Base-by-base conservation (phyloP, 176 grass and related monocot species). In the Triticum aestivum region DNA sequence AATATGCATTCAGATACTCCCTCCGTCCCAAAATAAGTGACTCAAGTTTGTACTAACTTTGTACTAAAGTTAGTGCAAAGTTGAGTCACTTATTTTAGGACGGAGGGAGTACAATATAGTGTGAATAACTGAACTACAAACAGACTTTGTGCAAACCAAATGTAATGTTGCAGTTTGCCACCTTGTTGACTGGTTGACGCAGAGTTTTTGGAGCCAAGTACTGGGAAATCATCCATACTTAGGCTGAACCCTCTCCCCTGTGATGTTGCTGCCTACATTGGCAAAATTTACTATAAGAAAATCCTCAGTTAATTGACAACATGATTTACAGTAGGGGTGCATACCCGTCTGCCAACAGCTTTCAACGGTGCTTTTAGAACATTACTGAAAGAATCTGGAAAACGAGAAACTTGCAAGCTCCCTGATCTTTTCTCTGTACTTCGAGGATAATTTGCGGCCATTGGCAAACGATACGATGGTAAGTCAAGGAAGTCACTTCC, bases 171-270 rank as follows among this genome's bases (percentile, higher is more conserved):
- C 54, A 69, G 4, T 68, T 69, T 61, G 8, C 29, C 26, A 75
- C 73, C 73, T 75, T 75, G 73, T 75, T 75, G 44, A 75, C 73
- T 75, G 26, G 18, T 75, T 75, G 73, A 75, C 26, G 1, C 24
- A 17, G 73, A 75, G 14, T 75, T 75, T 52, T 2, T 94, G 65
- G 95, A 75, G 56, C 86, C 95, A 79, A 98, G 91, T 85, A 84
- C 79, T 85, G 91, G 91, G 73, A 98, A 98, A 84, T 95, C 91
- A 69, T 90, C 83, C 26, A 91, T 69, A 67, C 82, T 91, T 61
- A 90, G 85, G 80, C 82, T 90, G 78, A 95, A 98, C 29, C 89
- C 86, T 34, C 85, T 88, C 81, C 69, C 64, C 21, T 79, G 83
- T 49, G 84, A 82, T 83, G 90, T n/a, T 21, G 56, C 5, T 8